These are phyloP conservation scores for Diplodia mutila DNA, from an alignment of 2,329 filamentous ascomycete species.

Conservation along the genomic window DNA sequence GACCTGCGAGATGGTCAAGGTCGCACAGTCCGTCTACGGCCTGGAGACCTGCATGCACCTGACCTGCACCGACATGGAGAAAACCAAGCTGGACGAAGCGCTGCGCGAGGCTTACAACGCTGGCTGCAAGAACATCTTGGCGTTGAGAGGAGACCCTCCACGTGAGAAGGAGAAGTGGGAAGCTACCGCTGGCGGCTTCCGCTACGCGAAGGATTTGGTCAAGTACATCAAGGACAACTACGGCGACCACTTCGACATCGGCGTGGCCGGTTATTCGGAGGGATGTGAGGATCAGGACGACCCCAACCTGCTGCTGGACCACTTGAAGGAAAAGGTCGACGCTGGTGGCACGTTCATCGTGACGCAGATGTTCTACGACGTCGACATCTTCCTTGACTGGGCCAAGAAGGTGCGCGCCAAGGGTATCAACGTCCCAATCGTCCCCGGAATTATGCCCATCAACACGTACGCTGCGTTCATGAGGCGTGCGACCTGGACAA, in stretches of 20 bases:
- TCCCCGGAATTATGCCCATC: conserved; percentile 91
- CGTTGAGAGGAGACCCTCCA: conserved; percentile 89
- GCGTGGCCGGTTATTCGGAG: conserved; percentile 91
- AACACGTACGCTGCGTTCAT: conserved; percentile 93
- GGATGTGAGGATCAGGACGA: conserved; percentile 92
- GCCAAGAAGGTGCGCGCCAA: conserved; percentile 80
- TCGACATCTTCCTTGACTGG: conserved; percentile 92
- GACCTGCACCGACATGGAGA: conserved; percentile 97
- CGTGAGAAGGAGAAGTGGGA: conserved; percentile 94
- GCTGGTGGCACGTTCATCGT: conserved; percentile 92
- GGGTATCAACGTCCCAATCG: conserved; percentile 81
- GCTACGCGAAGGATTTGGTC: conserved; percentile 89
- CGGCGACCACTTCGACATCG: conserved; percentile 93
- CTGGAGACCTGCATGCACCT: conserved; percentile 99
- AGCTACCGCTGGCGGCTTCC: conserved; percentile 82
- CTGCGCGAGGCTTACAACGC: conserved; percentile 87
- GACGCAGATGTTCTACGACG: conserved; percentile 99
- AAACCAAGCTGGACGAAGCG: conserved; percentile 86
- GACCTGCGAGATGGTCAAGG: conserved; percentile 96
- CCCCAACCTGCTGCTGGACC: conserved; percentile 81
- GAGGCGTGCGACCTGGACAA: conserved; percentile 87
- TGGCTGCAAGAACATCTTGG: conserved; percentile 96
- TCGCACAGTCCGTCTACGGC: conserved; percentile 92
- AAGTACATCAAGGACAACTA: conserved; percentile 79
- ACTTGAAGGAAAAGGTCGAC: conserved; percentile 96